phyloP scores from a whole-genome alignment of 805 yeast species.

The Pichia kluyveri region DNA sequence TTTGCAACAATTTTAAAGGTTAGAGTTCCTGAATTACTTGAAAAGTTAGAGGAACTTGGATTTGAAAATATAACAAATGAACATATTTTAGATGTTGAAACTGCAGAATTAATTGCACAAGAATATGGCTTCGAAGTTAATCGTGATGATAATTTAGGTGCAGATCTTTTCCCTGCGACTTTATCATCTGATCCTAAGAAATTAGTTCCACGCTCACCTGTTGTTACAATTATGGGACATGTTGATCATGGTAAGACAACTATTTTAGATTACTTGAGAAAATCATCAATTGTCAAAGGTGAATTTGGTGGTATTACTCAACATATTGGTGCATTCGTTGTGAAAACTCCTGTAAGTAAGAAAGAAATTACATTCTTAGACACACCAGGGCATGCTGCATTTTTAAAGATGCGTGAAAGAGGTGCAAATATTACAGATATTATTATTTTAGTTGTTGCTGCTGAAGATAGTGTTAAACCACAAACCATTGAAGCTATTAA shows the following conservation, averaged over 20 bases:
- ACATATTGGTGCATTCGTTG: constrained; percentile 95
- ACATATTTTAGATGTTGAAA: constrained; percentile 77
- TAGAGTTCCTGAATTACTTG: constrained; percentile 50
- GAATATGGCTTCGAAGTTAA: constrained; percentile 71
- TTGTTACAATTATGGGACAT: constrained; percentile 97
- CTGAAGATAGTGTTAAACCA: constrained; percentile 97
- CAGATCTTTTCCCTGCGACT: constrained; percentile 51
- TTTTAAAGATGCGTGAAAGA: constrained; percentile 89
- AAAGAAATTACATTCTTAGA: constrained; percentile 82
- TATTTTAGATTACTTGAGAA: constrained; percentile 75
- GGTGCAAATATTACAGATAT: constrained; percentile 94
- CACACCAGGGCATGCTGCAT: constrained; percentile 98
- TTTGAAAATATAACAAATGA: constrained; percentile 64
- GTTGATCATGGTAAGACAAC: constrained; percentile 99
- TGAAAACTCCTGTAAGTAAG: constrained; percentile 64
- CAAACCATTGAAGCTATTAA: constrained; percentile 94
- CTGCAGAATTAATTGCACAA: constrained; percentile 78
- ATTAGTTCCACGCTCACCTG: constrained; percentile 72
- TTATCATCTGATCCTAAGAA: constrained; percentile 36
- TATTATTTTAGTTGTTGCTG: constrained; percentile 87
- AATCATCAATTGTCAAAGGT: constrained; percentile 70
- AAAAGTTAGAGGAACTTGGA: constrained; percentile 57
- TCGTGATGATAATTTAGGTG: constrained; percentile 48
- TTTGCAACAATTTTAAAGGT: constrained; percentile 64
- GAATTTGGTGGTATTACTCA: constrained; percentile 98